These are phyloP conservation scores for Metschnikowia hibisci DNA, from an alignment of 805 yeast species.

Conservation along the genomic window DNA sequence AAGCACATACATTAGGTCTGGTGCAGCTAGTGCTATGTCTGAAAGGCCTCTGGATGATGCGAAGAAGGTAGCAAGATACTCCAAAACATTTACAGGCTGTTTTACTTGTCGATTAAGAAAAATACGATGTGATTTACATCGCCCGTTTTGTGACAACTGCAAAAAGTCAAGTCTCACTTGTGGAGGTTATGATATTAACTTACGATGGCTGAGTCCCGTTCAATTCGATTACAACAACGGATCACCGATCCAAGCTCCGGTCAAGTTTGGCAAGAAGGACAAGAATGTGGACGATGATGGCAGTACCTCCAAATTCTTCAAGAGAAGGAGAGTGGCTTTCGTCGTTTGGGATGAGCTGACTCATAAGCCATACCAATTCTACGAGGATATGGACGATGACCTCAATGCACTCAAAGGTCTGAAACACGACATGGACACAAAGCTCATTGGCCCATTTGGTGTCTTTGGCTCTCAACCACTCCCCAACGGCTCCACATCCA, in stretches of 20 bases:
- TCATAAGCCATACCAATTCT: constrained; percentile 52
- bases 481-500: neutral
- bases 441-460: constrained; percentile 75
- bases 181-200: constrained; percentile 78
- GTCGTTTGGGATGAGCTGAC: constrained; percentile 62
- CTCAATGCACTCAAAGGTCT: constrained; percentile 39
- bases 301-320: constrained; percentile 45
- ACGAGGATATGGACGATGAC: constrained; percentile 79
- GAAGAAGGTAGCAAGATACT: constrained; percentile 9
- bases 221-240: constrained; percentile 28
- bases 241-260: constrained; percentile 27
- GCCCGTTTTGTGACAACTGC: constrained; percentile 73
- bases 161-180: constrained; percentile 62
- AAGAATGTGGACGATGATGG: constrained; percentile 13
- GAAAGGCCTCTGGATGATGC: neutral
- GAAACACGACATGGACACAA: constrained; percentile 37
- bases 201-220: constrained; percentile 68
- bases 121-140: constrained; percentile 71
- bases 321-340: constrained; percentile 67
- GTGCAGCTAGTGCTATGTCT: neutral
- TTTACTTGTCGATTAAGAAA: constrained; percentile 81
- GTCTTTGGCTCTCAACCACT: constrained; percentile 43
- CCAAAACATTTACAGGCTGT: constrained; percentile 82
- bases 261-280: constrained; percentile 25
- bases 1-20: no score